A percentile compares a stretch with the other conserved stretches of the same genome.
phyloP scores from a whole-genome alignment of 163 green algal species.

The Coccomyxa subellipsoidea region DNA sequence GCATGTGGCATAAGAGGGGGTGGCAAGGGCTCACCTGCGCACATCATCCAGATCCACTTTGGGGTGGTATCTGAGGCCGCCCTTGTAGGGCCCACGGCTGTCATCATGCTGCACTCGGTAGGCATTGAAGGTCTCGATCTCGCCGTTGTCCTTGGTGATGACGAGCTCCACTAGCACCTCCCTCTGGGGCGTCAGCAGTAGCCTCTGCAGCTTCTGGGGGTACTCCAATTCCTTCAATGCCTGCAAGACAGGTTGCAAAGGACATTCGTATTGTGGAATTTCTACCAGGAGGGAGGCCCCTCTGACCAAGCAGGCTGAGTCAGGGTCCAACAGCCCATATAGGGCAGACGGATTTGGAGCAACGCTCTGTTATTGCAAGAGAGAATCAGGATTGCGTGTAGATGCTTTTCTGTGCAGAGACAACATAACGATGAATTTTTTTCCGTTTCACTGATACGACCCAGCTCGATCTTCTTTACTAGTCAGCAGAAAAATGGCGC shows the following conservation, averaged over 20 bases:
- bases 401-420: too few species aligned
- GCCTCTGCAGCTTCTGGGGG: constrained; percentile 77
- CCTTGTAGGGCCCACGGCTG: constrained; percentile 87
- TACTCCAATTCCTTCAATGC: constrained; percentile 80
- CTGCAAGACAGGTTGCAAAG: constrained; percentile 34
- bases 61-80: constrained; percentile 64
- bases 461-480: too few species aligned
- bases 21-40: constrained; percentile 41
- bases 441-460: too few species aligned
- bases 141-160: constrained; percentile 68
- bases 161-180: constrained; percentile 59
- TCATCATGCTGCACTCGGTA: constrained; percentile 92
- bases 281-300: not conserved
- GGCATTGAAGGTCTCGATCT: constrained; percentile 80
- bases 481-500: too few species aligned
- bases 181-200: constrained; percentile 79
- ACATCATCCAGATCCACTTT: constrained; percentile 89
- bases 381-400: too few species aligned
- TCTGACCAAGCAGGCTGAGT: not conserved
- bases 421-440: too few species aligned
- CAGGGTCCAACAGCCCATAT: not conserved
- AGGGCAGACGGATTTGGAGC: too few species aligned
- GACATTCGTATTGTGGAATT: not conserved
- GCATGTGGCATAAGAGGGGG: not conserved
- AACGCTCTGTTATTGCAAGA: too few species aligned